These are phyloP conservation scores for Phytophthora boehmeriae DNA, from an alignment of 352 stramenopile species.

Conservation along the genomic window DNA sequence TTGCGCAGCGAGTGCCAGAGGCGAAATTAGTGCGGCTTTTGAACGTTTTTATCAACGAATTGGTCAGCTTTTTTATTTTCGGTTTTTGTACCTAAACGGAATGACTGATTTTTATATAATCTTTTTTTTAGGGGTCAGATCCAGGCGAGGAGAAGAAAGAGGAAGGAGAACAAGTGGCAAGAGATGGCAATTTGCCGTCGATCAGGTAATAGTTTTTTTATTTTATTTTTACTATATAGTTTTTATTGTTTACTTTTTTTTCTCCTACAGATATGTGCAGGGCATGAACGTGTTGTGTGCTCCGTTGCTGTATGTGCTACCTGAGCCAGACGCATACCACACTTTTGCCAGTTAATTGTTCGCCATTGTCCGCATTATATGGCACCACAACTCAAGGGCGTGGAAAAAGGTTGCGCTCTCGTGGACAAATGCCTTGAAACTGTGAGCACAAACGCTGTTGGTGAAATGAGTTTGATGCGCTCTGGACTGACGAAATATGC, in stretches of 20 bases:
- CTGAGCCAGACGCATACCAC: constrained; percentile 90
- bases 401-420: constrained; percentile 80
- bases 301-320: constrained; percentile 92
- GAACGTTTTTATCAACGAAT: constrained; percentile 92
- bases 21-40: constrained; percentile 90
- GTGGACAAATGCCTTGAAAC: constrained; percentile 84
- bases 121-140: constrained; percentile 28
- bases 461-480: background rate
- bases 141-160: constrained; percentile 25
- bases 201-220: constrained; percentile 36
- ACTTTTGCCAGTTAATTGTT: constrained; percentile 87
- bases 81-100: background rate
- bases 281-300: constrained; percentile 93
- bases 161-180: constrained; percentile 16
- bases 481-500: background rate
- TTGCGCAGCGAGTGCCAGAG: constrained; percentile 88
- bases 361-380: constrained; percentile 92
- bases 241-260: background rate
- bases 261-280: constrained; percentile 91
- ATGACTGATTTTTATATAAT: background rate
- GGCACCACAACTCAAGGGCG: constrained; percentile 84
- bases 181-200: constrained; percentile 42
- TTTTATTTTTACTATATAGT: background rate
- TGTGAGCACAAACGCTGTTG: constrained; percentile 28
- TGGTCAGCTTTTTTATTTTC: constrained; percentile 32